Conservation (phyloP, 176 grass and related monocot genomes). For the Zoysia pacifica region DNA sequence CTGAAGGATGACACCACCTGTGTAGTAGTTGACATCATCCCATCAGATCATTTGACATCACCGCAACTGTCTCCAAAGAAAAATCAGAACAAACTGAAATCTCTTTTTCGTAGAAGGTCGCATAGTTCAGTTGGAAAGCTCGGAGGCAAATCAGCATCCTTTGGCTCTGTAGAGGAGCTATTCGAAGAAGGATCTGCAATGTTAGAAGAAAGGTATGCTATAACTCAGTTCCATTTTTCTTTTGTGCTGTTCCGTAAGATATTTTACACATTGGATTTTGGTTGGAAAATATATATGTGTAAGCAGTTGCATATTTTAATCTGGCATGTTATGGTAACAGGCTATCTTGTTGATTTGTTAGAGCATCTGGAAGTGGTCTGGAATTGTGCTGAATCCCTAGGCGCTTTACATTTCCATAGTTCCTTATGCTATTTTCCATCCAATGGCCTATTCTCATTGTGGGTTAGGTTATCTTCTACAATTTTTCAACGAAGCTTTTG, state of each 20-base stretch:
- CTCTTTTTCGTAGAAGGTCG: constrained; percentile 67
- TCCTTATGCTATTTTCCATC: neutral
- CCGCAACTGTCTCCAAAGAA: constrained; percentile 75
- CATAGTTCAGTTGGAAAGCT: constrained; percentile 65
- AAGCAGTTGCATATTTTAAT: neutral
- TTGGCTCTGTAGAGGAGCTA: constrained; percentile 88
- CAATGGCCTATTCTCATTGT: constrained; percentile 1
- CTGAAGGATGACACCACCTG: constrained; percentile 99
- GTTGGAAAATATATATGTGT: constrained; percentile 4
- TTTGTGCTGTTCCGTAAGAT: neutral
- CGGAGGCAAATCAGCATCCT: constrained; percentile 57
- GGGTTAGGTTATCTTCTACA: neutral
- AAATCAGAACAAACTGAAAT: constrained; percentile 74
- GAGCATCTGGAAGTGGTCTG: neutral
- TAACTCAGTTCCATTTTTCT: neutral
- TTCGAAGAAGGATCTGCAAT: constrained; percentile 96
- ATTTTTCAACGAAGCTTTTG: neutral
- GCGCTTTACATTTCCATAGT: neutral
- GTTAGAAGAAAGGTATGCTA: constrained; percentile 84
- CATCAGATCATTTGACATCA: constrained; percentile 66
- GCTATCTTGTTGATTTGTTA: constrained; percentile 15
- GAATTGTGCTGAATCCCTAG: neutral
- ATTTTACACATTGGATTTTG: neutral
- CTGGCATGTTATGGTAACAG: neutral
- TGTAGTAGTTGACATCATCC: constrained; percentile 88